phyloP scores from a whole-genome alignment of 2,329 filamentous ascomycete genomes.

The Scytalidium sp. region DNA sequence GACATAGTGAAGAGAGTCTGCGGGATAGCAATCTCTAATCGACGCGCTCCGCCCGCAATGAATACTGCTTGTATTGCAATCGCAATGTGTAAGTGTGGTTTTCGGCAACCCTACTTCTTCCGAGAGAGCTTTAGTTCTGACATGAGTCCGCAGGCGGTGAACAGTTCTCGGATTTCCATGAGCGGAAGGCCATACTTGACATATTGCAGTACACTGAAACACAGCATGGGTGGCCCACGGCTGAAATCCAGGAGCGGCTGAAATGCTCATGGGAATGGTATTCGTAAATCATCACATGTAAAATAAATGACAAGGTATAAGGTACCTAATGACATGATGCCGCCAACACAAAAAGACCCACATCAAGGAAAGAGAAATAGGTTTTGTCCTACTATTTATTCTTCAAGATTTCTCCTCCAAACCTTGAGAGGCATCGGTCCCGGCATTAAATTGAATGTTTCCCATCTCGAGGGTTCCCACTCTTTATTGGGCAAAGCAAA shows the following conservation, averaged over 20 bases:
- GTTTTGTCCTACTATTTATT: not conserved
- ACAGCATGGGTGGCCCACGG: slow-evolving; percentile 33
- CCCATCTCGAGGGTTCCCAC: slow-evolving; percentile 24
- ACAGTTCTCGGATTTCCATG: slow-evolving; percentile 24
- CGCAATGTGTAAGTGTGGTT: slow-evolving; percentile 20
- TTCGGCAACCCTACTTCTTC: no score
- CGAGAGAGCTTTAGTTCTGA: not conserved
- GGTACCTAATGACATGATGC: not conserved
- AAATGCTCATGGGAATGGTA: slow-evolving; percentile 29
- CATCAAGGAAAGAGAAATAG: not conserved
- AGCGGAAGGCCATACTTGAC: slow-evolving; percentile 27
- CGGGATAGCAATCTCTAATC: slow-evolving; percentile 16
- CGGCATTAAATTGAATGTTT: slow-evolving; percentile 24
- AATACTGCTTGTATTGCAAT: slow-evolving; percentile 30
- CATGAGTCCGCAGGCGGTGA: slow-evolving; percentile 18
- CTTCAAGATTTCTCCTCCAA: slow-evolving; percentile 17
- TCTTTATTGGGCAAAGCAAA: slow-evolving; percentile 30
- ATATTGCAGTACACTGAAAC: slow-evolving; percentile 20
- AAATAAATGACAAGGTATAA: no score
- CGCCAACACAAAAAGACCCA: not conserved
- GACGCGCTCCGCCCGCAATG: slow-evolving; percentile 21
- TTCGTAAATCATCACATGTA: not conserved
- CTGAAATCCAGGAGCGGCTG: slow-evolving; percentile 25
- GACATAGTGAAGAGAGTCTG: slow-evolving; percentile 14
- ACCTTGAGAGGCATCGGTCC: slow-evolving; percentile 25